These are phyloP conservation scores for Trametes cingulata DNA, from an alignment of 768 basidiomycete genomes.

Conservation along the genomic window DNA sequence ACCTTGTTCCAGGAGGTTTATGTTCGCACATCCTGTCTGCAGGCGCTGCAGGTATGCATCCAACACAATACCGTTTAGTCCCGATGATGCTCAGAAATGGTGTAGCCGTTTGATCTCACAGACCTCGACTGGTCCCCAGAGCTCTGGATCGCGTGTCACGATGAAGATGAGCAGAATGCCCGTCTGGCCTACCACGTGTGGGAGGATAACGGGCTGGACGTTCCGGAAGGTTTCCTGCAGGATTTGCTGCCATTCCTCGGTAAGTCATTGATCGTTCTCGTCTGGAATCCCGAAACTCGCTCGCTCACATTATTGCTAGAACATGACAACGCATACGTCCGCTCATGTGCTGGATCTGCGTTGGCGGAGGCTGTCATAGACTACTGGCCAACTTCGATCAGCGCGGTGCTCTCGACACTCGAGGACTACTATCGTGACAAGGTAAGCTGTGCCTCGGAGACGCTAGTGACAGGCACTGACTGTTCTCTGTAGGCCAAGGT, in stretches of 20 bases:
- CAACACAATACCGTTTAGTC: not conserved
- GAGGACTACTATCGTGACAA: slow-evolving; percentile 83
- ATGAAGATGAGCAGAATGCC: slow-evolving; percentile 86
- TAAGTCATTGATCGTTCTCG: slow-evolving; percentile 33
- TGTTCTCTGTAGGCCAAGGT: slow-evolving; percentile 64
- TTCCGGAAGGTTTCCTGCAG: slow-evolving; percentile 65
- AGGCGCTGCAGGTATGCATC: slow-evolving; percentile 73
- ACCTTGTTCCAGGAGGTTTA: slow-evolving; percentile 85
- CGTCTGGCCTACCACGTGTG: slow-evolving; percentile 79
- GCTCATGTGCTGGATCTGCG: slow-evolving; percentile 67
- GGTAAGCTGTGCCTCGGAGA: slow-evolving; percentile 37
- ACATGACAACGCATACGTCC: slow-evolving; percentile 80
- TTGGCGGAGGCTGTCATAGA: slow-evolving; percentile 71
- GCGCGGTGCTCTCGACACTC: slow-evolving; percentile 50
- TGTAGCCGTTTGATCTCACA: slow-evolving; percentile 89
- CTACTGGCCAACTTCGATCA: slow-evolving; percentile 62
- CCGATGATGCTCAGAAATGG: not conserved
- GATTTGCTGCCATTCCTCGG: slow-evolving; percentile 70
- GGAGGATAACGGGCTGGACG: slow-evolving; percentile 95
- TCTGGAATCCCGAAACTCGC: not conserved
- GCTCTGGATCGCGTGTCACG: slow-evolving; percentile 87
- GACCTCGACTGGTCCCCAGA: slow-evolving; percentile 92
- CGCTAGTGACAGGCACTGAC: not conserved
- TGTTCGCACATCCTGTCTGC: slow-evolving; percentile 86
- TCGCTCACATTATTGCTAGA: slow-evolving; percentile 41